Conservation (phyloP, 768 basidiomycete genomes). For the Xerocomellus amylosporus region DNA sequence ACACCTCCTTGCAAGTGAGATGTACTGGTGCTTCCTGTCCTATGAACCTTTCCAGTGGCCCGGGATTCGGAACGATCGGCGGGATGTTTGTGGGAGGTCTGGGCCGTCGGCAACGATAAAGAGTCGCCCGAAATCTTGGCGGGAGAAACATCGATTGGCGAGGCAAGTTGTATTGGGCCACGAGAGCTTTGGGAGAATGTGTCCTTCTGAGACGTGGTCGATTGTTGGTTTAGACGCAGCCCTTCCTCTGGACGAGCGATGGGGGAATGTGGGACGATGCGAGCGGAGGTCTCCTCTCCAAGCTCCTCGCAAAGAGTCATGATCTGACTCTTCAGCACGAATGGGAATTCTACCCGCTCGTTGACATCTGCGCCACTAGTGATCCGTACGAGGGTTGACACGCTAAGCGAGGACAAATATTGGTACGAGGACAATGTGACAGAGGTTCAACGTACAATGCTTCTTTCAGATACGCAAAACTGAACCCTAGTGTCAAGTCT, state of each 20-base stretch:
- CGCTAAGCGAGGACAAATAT: conserved; percentile 38
- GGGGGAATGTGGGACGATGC: not conserved
- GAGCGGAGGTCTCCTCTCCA: conserved; percentile 37
- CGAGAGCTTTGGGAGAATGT: not conserved
- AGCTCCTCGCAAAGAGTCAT: conserved; percentile 62
- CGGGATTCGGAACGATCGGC: not conserved
- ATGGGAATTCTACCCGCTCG: conserved; percentile 49
- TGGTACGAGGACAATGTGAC: not conserved
- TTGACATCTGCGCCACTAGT: conserved; percentile 46
- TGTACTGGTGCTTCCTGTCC: not conserved
- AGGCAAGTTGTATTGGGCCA: not conserved
- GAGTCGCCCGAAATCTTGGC: not conserved
- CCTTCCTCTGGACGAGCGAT: not conserved
- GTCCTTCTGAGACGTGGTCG: conserved; percentile 1
- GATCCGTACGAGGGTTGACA: conserved; percentile 68
- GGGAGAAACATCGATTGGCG: not conserved
- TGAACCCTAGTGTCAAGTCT: conserved; percentile 60
- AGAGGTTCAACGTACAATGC: conserved; percentile 60
- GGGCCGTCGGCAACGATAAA: not conserved
- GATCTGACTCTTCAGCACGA: conserved; percentile 57
- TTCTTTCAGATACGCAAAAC: conserved; percentile 88
- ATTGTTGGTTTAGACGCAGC: not conserved
- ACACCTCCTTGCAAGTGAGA: conserved; percentile 2
- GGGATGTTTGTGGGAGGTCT: not conserved
- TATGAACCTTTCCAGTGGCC: not conserved